Base-by-base conservation (phyloP, 345 rosid genomes). In the Salix exigua region DNA sequence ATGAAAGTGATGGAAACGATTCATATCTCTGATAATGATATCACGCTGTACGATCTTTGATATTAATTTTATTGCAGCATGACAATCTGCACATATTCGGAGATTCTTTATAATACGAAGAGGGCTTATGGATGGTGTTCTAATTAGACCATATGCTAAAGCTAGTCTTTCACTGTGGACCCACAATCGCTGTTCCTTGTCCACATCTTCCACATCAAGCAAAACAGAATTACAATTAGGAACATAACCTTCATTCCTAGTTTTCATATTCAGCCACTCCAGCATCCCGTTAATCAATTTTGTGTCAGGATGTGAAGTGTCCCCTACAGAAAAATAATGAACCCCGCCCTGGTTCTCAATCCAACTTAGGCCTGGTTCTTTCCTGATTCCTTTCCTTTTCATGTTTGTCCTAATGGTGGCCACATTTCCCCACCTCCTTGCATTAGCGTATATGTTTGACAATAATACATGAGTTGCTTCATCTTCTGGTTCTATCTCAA, bases 291-390 rank as follows among this genome's bases (percentile, higher is more conserved):
- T 84, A 17, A 91, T 88, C 44, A 90, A 77, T 80, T 91, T 95
- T 84, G 79, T 74, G 77, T 90, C 93, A 1, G 89, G 87, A 85
- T 95, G 99, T 26, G 85, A 87, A 74, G 82, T 76, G 68, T 84
- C 91, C 66, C 90, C 92, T 3, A 84, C 97, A 25, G 86, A 76
- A 85, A 95, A 95, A 89, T 82, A 90, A 74, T 89, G 84, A 77
- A 85, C 86, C 2, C 73, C 75, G 5, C 98, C 94, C 77, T 90
- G 86, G 86, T 80, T 85, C 78, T 91, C 99, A 58, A 91, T 73
- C 99, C 98, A 96, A 84, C 98, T 96, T 78, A 96, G 66, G 55
- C 99, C 99, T 0, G 92, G 94, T 72, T 89, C 91, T 84, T 96
- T 93, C 82, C 85, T 93, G 25, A 96, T 84, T 72, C 96, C 94